These are phyloP conservation scores for Parafenestella ontariensis DNA, from an alignment of 2,329 filamentous ascomycete species.

Conservation along the genomic window DNA sequence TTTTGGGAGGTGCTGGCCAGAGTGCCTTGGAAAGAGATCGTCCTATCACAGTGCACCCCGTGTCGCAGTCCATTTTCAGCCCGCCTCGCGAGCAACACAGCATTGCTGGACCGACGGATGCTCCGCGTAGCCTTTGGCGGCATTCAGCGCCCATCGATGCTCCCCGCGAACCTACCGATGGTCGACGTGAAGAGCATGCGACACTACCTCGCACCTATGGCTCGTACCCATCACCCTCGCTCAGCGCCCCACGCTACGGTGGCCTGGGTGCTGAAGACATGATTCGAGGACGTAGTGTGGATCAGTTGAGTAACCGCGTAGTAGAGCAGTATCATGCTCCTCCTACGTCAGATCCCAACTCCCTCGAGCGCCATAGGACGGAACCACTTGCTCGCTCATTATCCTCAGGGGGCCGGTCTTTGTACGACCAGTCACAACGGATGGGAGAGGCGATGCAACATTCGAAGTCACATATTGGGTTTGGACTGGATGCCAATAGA, in stretches of 20 bases:
- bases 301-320: constrained; percentile 41
- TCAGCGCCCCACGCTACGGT: constrained; percentile 31
- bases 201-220: constrained; percentile 40
- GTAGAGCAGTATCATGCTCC: constrained; percentile 50
- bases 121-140: constrained; percentile 41
- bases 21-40: constrained; percentile 37
- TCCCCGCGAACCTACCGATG: constrained; percentile 35
- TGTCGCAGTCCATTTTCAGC: constrained; percentile 48
- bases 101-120: constrained; percentile 21
- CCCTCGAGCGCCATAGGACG: constrained; percentile 41
- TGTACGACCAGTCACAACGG: constrained; percentile 50
- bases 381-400: constrained; percentile 45
- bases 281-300: constrained; percentile 41
- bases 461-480: constrained; percentile 73
- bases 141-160: constrained; percentile 34
- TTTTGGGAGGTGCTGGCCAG: constrained; percentile 33
- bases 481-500: constrained; percentile 76
- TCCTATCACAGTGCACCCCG: constrained; percentile 49
- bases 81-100: constrained; percentile 41
- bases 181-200: constrained; percentile 40
- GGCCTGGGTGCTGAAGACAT: constrained; percentile 37
- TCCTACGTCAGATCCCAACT: constrained; percentile 48
- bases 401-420: constrained; percentile 40
- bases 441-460: constrained; percentile 64
- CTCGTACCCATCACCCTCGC: constrained; percentile 35